Percentiles rank a stretch among this genome's conserved stretches.
Evolutionary conservation across 2,329 filamentous ascomycete genomes (phyloP).

Genomic region (Xylariales sp.): DNA sequence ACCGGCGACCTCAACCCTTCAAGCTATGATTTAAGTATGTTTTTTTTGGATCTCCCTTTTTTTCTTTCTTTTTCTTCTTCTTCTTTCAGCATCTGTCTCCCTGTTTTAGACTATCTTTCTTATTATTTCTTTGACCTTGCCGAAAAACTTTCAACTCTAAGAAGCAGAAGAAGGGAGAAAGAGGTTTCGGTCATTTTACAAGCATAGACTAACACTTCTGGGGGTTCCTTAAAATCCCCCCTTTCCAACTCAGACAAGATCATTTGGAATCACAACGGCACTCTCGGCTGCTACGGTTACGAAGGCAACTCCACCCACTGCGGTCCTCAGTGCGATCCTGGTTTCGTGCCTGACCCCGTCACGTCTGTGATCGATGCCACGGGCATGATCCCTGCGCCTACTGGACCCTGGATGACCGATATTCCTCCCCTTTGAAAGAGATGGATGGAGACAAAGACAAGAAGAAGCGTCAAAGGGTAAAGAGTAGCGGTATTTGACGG

Average conservation of each 20-base stretch:
- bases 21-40: constrained; percentile 23
- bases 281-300: constrained; percentile 31
- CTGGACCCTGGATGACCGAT: too few relatives aligned
- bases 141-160: not conserved
- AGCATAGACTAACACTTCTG: too few relatives aligned
- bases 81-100: not conserved
- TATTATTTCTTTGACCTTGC: too few relatives aligned
- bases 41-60: not conserved
- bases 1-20: constrained; percentile 11
- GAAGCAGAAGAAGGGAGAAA: not conserved
- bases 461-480: not conserved
- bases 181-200: too few relatives aligned
- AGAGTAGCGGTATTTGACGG: not conserved
- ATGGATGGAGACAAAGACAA: too few relatives aligned
- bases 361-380: too few relatives aligned
- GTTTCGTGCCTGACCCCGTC: not conserved
- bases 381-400: too few relatives aligned
- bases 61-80: not conserved
- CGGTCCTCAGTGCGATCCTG: constrained; percentile 7
- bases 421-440: too few relatives aligned
- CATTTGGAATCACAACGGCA: constrained; percentile 30
- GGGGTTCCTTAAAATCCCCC: too few relatives aligned
- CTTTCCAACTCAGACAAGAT: constrained; percentile 30
- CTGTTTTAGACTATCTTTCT: too few relatives aligned
- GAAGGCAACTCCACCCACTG: constrained; percentile 27